These are phyloP conservation scores for Ceratocystis alfenasii DNA, from an alignment of 2,329 filamentous ascomycete genomes.

Conservation along the genomic window DNA sequence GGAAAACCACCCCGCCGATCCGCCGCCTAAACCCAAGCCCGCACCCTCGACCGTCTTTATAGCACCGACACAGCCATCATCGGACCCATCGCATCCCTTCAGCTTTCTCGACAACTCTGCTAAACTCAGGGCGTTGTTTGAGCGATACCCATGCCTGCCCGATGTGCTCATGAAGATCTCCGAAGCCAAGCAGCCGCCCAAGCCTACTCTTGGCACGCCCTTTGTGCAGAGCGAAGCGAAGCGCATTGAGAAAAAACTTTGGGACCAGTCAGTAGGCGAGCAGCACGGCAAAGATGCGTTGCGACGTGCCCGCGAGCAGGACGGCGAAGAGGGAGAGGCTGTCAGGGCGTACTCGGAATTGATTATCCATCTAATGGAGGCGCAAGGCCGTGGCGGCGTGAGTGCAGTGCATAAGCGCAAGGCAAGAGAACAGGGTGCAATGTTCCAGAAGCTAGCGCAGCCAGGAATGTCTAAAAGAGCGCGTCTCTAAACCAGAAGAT, in stretches of 20 bases:
- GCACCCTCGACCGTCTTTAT: slow-evolving; percentile 21
- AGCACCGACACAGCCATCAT: slow-evolving; percentile 17
- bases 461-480: slow-evolving; percentile 10
- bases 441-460: slow-evolving; percentile 15
- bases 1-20: slow-evolving; percentile 37
- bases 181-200: slow-evolving; percentile 38
- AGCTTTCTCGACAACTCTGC: slow-evolving; percentile 39
- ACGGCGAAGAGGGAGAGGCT: slow-evolving; percentile 45
- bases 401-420: slow-evolving; percentile 16
- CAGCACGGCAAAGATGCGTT: slow-evolving; percentile 44
- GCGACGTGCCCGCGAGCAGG: slow-evolving; percentile 38
- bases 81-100: slow-evolving; percentile 35
- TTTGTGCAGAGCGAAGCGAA: slow-evolving; percentile 20
- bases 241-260: slow-evolving; percentile 33
- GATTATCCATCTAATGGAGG: slow-evolving; percentile 39
- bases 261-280: slow-evolving; percentile 48
- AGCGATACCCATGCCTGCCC: slow-evolving; percentile 40
- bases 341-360: slow-evolving; percentile 50
- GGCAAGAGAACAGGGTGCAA: slow-evolving; percentile 14
- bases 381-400: slow-evolving; percentile 13
- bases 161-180: slow-evolving; percentile 39
- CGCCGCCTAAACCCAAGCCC: slow-evolving; percentile 27
- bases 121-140: slow-evolving; percentile 41
- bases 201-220: slow-evolving; percentile 16
- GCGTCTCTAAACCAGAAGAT: neutral